Evolutionary conservation across 352 stramenopile genomes (phyloP).

Genomic region (Globisporangium spinosum): DNA sequence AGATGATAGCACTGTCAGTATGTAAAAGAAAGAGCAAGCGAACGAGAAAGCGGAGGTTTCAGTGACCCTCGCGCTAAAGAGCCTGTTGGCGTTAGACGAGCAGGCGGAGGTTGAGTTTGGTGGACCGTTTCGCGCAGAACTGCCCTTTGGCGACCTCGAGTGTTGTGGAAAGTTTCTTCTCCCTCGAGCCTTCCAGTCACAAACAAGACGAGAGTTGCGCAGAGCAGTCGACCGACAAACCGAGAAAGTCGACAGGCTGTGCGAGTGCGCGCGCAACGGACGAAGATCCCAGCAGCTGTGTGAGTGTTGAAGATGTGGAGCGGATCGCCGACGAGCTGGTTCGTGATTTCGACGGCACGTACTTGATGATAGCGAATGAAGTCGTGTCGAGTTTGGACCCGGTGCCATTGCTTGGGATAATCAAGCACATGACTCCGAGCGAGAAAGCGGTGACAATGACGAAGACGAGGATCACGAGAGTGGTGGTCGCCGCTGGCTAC

Average conservation of each 20-base stretch:
- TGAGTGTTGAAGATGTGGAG: constrained; percentile 17
- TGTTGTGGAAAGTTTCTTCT: constrained; percentile 5
- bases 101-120: constrained; percentile 7
- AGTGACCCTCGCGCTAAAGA: not conserved
- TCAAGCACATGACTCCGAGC: constrained; percentile 15
- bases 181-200: constrained; percentile 2
- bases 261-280: constrained; percentile 12
- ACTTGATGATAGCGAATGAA: constrained; percentile 36
- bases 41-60: constrained; percentile 4
- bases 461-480: constrained; percentile 5
- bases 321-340: constrained; percentile 34
- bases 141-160: constrained; percentile 9
- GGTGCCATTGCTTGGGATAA: constrained; percentile 26
- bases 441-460: not conserved
- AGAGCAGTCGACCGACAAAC: not conserved
- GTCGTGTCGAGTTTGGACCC: constrained; percentile 33
- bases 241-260: not conserved
- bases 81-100: not conserved
- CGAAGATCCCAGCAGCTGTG: not conserved
- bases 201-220: not conserved
- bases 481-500: constrained; percentile 19
- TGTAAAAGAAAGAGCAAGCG: constrained; percentile 2
- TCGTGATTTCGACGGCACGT: constrained; percentile 51
- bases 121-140: constrained; percentile 9
- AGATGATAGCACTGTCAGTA: not conserved